These are phyloP conservation scores for Botrytis medusae DNA, from an alignment of 2,329 filamentous ascomycete species.

Conservation along the genomic window DNA sequence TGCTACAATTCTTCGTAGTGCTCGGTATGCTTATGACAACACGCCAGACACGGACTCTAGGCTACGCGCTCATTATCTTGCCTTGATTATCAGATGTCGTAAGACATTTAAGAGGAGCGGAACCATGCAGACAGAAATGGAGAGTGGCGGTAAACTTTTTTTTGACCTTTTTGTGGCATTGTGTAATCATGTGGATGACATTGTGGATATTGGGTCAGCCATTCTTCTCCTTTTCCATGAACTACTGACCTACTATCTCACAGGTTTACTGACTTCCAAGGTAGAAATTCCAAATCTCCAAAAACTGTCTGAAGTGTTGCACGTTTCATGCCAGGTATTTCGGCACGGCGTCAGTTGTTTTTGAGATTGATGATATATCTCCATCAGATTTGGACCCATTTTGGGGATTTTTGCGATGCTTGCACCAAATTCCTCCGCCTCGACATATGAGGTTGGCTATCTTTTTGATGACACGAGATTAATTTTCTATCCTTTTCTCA, in stretches of 20 bases:
- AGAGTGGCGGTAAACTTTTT: slow-evolving; percentile 87
- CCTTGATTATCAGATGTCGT: slow-evolving; percentile 94
- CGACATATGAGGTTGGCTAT: slow-evolving; percentile 48
- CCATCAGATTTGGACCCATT: slow-evolving; percentile 42
- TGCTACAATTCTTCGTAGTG: slow-evolving; percentile 85
- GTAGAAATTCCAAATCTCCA: slow-evolving; percentile 52
- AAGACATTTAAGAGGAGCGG: slow-evolving; percentile 97
- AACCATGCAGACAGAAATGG: slow-evolving; percentile 99
- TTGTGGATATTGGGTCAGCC: slow-evolving; percentile 70
- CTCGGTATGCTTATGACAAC: slow-evolving; percentile 93
- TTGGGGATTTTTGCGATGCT: slow-evolving; percentile 36
- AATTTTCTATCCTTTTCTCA: slow-evolving; percentile 40
- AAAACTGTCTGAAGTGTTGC: slow-evolving; percentile 50
- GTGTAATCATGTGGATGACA: slow-evolving; percentile 97
- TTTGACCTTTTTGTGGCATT: slow-evolving; percentile 98
- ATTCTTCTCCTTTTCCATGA: slow-evolving; percentile 17
- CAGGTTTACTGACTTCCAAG: slow-evolving; percentile 29
- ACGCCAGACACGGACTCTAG: slow-evolving; percentile 90
- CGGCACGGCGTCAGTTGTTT: slow-evolving; percentile 38
- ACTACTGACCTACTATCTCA: slow-evolving; percentile 31
- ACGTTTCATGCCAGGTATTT: slow-evolving; percentile 33
- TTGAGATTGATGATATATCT: slow-evolving; percentile 40
- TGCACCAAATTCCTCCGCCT: slow-evolving; percentile 41
- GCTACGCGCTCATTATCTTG: slow-evolving; percentile 94
- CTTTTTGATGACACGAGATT: slow-evolving; percentile 30